Base-by-base conservation (phyloP, 441 rosid genomes). In the Hura crepitans region DNA sequence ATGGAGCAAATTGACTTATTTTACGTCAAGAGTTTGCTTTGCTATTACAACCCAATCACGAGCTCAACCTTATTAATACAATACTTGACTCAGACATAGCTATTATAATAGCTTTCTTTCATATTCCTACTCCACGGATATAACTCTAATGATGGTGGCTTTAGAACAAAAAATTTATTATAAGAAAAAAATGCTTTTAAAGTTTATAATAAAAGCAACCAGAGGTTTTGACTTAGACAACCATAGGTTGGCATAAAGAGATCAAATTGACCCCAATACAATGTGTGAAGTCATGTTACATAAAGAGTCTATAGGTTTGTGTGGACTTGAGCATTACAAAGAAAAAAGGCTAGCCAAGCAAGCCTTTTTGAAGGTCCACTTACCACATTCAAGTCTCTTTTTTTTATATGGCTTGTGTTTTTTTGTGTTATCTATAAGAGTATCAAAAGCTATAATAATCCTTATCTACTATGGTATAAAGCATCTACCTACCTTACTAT, bases 401-500 rank as follows among this genome's bases (percentile, higher is more conserved):
- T 6, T 6, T 33, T 33, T 33, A 33, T 33, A 6, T 33, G 37
- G 37, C 37, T 33, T 33, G 37, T 33, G 37, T 33, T 6, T 6
- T 33, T 33, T 23, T 50, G n/a, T 23, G 55, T 50, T 50, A 50
- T 50, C 55, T 23, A 50, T 9, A 50, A 50, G 55, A 50, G 55
- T 23, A 23, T 50, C 55, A 23, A 23, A 50, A 50, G 55, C 55
- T 50, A 50, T 50, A 50, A 50, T 23, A 50, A 50, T 50, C 55
- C 55, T 50, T 23, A 50, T 50, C 55, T 50, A 50, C 18, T 50
- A 23, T 6, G 55, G 55, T 50, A 50, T 50, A 23, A 50, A 50
- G 55, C 55, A 23, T 50, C 55, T 50, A 2, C 56, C 56, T n/a
- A 51, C 56, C 56, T 51, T 51, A 51, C 56, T 51, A 51, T 51